Evolutionary conservation across 495 filamentous ascomycete species (phyloP), one percentile per base, ranked within the genome.

Genomic region (Aspergillus coremiiformis): DNA sequence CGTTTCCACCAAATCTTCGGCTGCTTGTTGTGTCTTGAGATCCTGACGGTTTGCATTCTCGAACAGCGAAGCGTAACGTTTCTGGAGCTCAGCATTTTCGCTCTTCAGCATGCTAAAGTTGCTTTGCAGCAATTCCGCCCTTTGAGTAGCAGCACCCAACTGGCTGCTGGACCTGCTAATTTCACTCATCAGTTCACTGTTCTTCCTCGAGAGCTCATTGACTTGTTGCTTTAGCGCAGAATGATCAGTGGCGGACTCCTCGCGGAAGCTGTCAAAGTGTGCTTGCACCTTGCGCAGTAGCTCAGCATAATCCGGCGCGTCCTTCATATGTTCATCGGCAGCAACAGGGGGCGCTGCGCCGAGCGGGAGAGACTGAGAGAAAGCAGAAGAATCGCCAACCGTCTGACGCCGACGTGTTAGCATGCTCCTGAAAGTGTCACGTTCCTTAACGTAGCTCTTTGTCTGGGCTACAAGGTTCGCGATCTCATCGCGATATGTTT

Each of bases 391-490:
- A 44, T 93, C 87, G 4, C 66, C 67, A 6, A 78, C 68, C 14
- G 73, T 72, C 57, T 89, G 85, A 9, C 83, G 84, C 52, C 82
- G 77, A 51, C 85, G 80, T 52, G 89, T 83, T 12, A 96, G 80
- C 82, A 96, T 93, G 35, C 89, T 88, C 24, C 90, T 82, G 83
- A 95, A 96, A 79, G 95, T 96, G 60, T 99, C 91, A 29, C 93
- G 82, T 70, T 99, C 93, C 62, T 88, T 88, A 44, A 92, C 86
- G 57, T 95, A 95, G 66, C 89, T 95, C 73, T 96, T 85, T 26
- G 87, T 86, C 54, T 88, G 84, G 6, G 86, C 81, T 4, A 84
- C 77, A 43, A 93, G 80, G 27, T 85, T 84, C 53, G 85, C 78
- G 29, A 96, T 76, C 60, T 96, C 92, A 78, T 85, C 76, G 27